Conservation (phyloP, 106 monocot genomes). For the Posidonia australis region DNA sequence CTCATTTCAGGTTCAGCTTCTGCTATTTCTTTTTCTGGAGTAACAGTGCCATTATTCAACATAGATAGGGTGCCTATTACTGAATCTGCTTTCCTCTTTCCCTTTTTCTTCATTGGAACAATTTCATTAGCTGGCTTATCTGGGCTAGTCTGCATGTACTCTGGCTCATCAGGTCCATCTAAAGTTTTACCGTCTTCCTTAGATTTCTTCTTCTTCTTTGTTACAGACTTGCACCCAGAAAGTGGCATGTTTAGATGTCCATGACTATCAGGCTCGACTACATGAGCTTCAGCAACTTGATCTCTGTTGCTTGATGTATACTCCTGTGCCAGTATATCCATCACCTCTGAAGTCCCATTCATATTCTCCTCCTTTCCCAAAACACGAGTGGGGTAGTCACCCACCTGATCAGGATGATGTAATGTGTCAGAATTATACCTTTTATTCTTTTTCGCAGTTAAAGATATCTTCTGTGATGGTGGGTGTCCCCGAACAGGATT, state of each 20-base stretch:
- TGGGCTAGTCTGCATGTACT: conserved; percentile 21
- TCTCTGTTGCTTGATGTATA: conserved; percentile 16
- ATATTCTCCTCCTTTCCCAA: conserved; percentile 22
- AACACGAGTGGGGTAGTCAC: conserved; percentile 21
- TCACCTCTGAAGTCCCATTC: conserved; percentile 13
- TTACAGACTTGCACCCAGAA: conserved; percentile 21
- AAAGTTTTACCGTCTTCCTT: conserved; percentile 21
- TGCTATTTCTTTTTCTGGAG: conserved; percentile 20
- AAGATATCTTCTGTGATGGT: conserved; percentile 14
- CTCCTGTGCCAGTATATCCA: conserved; percentile 7
- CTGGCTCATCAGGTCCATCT: conserved; percentile 22
- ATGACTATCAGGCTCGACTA: conserved; percentile 17
- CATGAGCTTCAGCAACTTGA: conserved; percentile 6
- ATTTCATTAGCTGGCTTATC: conserved; percentile 28
- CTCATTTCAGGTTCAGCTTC: conserved; percentile 34
- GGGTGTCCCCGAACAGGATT: conserved; percentile 23
- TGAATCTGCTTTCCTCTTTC: conserved; percentile 37
- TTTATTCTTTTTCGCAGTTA: conserved; percentile 33
- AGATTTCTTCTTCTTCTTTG: conserved; percentile 62
- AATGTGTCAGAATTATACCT: conserved; percentile 6
- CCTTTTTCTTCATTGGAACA: conserved; percentile 46
- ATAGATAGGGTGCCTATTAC: conserved; percentile 12
- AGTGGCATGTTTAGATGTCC: conserved; percentile 25
- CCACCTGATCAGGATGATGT: conserved; percentile 10
- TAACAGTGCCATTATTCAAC: conserved; percentile 9